These are phyloP conservation scores for Nicotiana sylvestris DNA, from an alignment of 257 asterid species.

Conservation along the genomic window DNA sequence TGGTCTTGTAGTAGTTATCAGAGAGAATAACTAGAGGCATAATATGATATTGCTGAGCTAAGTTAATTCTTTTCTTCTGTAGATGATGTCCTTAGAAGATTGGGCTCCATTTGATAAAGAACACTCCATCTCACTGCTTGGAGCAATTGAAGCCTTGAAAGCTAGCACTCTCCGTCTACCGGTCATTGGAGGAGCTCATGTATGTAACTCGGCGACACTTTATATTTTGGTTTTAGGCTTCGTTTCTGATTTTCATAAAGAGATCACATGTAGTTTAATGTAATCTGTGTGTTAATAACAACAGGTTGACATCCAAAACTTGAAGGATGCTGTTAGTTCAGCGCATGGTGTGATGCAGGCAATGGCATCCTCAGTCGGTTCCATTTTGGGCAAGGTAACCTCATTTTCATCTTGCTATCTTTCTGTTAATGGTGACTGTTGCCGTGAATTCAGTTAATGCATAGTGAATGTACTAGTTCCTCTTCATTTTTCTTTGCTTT, in stretches of 20 bases:
- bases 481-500: background rate
- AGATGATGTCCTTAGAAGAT: constrained; percentile 62
- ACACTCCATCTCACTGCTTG: constrained; percentile 59
- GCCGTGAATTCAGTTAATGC: background rate
- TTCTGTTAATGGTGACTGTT: background rate
- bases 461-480: background rate
- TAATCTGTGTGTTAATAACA: constrained; percentile 11
- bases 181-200: constrained; percentile 71
- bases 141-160: constrained; percentile 84
- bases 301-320: constrained; percentile 66
- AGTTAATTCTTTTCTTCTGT: constrained; percentile 10
- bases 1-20: background rate
- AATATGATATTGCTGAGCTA: constrained; percentile 15
- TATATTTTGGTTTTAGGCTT: background rate
- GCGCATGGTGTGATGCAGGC: constrained; percentile 75
- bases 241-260: background rate
- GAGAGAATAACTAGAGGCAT: background rate
- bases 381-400: constrained; percentile 59
- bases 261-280: background rate
- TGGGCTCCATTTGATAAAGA: constrained; percentile 76
- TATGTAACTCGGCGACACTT: constrained; percentile 26
- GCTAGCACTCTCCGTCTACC: constrained; percentile 97
- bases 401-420: constrained; percentile 6
- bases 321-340: constrained; percentile 79
- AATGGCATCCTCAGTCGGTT: constrained; percentile 49